These are phyloP conservation scores for Corylus avellana DNA, from an alignment of 306 rosid species.

Conservation along the genomic window DNA sequence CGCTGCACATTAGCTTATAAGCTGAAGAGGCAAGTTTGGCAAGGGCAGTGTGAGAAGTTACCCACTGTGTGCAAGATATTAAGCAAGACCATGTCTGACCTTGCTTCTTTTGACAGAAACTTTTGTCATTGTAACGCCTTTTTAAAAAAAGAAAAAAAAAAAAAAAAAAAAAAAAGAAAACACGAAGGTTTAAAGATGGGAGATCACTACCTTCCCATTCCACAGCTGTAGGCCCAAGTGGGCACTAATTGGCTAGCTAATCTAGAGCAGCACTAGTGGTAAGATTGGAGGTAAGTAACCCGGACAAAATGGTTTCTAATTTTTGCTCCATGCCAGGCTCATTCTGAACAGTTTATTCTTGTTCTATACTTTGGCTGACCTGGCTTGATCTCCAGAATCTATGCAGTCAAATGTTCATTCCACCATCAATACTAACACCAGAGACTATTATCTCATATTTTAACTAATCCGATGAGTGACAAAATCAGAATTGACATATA, in stretches of 20 bases:
- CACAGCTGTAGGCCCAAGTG: not conserved
- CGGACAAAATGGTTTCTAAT: not conserved
- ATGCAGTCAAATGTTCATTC: not conserved
- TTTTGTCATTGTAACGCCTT: no score
- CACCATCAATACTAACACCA: not conserved
- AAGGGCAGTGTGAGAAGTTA: not conserved
- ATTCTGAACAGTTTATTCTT: not conserved
- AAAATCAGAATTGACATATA: not conserved
- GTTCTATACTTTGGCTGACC: not conserved
- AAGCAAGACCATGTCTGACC: not conserved
- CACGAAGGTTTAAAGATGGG: no score
- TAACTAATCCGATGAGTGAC: not conserved
- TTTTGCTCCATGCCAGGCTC: not conserved
- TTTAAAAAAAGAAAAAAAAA: no score
- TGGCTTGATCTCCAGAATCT: not conserved
- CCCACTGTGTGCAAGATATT: not conserved
- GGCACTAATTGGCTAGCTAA: not conserved
- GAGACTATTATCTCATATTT: not conserved
- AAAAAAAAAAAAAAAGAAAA: no score
- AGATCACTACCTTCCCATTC: not conserved
- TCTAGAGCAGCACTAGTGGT: not conserved
- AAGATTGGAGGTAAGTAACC: not conserved
- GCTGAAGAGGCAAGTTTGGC: not conserved
- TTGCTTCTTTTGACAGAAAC: not conserved
- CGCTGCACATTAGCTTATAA: constrained; percentile 58